Evolutionary conservation across 768 basidiomycete species (phyloP).

Genomic region (Boletellus emodensis): DNA sequence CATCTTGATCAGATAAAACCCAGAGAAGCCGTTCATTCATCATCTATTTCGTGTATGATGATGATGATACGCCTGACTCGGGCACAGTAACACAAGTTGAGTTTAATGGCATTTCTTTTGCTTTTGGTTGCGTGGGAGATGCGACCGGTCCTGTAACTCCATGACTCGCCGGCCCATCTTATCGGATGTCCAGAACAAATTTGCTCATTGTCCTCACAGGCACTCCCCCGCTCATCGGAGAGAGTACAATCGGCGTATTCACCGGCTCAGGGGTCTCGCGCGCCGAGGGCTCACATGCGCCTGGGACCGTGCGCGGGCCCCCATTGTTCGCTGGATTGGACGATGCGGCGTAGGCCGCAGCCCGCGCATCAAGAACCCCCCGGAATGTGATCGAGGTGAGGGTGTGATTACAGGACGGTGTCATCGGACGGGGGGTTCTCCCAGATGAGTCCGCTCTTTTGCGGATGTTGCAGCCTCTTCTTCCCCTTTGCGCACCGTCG

Average conservation of each 20-base stretch:
- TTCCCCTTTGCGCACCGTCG: too few species aligned
- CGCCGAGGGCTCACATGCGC: background rate
- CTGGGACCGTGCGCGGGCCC: background rate
- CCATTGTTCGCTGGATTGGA: conserved; percentile 11
- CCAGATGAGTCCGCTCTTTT: too few species aligned
- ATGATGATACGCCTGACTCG: background rate
- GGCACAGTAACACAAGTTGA: background rate
- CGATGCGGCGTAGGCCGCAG: background rate
- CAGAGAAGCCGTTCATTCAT: background rate
- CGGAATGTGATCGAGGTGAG: background rate
- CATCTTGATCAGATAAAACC: conserved; percentile 6
- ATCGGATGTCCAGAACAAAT: background rate
- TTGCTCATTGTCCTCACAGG: background rate
- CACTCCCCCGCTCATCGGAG: background rate
- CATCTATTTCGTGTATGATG: background rate
- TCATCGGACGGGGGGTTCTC: too few species aligned
- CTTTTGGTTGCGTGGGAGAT: background rate
- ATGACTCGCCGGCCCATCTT: too few species aligned
- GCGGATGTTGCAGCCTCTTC: too few species aligned
- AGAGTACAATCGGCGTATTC: too few species aligned
- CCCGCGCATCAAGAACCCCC: background rate
- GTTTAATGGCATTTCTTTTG: background rate
- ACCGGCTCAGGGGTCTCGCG: background rate
- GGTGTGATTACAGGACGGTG: conserved; percentile 8
- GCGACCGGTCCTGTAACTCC: too few species aligned